A percentile compares a stretch with the other conserved stretches of the same genome.
Evolutionary conservation across 1,284 basidiomycete genomes (phyloP).

Genomic region (Tilletia indica): DNA sequence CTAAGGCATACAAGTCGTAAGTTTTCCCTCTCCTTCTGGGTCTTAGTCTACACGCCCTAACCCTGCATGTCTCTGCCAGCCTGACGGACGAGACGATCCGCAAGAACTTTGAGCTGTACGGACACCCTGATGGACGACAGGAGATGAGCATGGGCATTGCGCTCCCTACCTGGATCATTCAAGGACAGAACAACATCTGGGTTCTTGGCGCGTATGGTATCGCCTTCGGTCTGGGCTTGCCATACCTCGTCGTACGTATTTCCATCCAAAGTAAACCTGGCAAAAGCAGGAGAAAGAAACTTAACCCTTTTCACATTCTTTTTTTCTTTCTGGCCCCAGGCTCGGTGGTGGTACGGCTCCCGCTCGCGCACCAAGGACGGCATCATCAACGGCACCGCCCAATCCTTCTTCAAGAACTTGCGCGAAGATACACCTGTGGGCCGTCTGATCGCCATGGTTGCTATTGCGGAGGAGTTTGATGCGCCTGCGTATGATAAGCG

Average conservation of each 20-base stretch:
- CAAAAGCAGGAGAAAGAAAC: neutral
- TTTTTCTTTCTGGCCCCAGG: neutral
- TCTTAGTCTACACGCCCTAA: slow-evolving; percentile 3
- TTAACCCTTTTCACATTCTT: no score
- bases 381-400: slow-evolving; percentile 77
- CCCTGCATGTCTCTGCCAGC: slow-evolving; percentile 57
- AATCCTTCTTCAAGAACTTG: slow-evolving; percentile 82
- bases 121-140: slow-evolving; percentile 94
- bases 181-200: slow-evolving; percentile 85
- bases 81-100: slow-evolving; percentile 91
- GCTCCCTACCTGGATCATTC: slow-evolving; percentile 88
- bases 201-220: slow-evolving; percentile 85
- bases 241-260: slow-evolving; percentile 69
- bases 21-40: slow-evolving; percentile 39
- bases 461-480: slow-evolving; percentile 72
- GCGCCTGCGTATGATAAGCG: slow-evolving; percentile 37
- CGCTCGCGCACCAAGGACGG: slow-evolving; percentile 89
- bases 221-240: slow-evolving; percentile 80
- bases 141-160: slow-evolving; percentile 95
- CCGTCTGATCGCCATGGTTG: slow-evolving; percentile 73
- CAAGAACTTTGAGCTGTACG: slow-evolving; percentile 85
- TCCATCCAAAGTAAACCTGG: neutral
- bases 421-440: slow-evolving; percentile 75
- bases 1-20: slow-evolving; percentile 96
- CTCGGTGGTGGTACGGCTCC: slow-evolving; percentile 93